phyloP scores from a whole-genome alignment of 148 eudicot genomes.

The Rhododendron mucronatum region DNA sequence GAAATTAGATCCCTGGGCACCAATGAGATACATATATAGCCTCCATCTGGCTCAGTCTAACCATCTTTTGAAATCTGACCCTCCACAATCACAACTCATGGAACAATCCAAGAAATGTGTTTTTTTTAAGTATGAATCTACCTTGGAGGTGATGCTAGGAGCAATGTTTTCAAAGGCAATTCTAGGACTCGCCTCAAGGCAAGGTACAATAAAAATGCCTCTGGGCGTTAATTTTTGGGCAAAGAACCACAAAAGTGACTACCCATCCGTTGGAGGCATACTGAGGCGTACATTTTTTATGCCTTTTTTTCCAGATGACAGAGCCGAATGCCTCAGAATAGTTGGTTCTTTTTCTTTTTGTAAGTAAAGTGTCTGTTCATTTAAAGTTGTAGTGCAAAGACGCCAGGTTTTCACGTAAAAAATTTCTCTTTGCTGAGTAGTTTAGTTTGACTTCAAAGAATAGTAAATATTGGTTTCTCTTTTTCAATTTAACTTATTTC shows the following conservation, averaged over 20 bases:
- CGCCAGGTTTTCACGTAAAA: not conserved
- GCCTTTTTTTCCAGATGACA: not conserved
- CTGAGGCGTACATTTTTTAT: too few species aligned
- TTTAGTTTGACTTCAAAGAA: not conserved
- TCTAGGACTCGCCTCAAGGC: too few species aligned
- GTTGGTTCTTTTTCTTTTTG: not conserved
- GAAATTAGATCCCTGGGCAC: not conserved
- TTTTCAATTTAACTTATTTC: not conserved
- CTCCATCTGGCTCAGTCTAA: not conserved
- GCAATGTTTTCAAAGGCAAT: too few species aligned
- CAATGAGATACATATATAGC: not conserved
- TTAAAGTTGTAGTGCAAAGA: not conserved
- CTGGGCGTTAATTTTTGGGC: too few species aligned
- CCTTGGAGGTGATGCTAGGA: not conserved
- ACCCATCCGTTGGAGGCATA: too few species aligned
- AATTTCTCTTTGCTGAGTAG: not conserved
- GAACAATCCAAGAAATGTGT: not conserved
- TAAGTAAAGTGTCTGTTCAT: not conserved
- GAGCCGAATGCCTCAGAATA: not conserved
- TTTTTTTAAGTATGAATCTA: not conserved
- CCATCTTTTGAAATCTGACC: not conserved
- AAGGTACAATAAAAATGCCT: too few species aligned
- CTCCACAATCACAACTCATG: not conserved
- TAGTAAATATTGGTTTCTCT: not conserved
- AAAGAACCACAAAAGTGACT: too few species aligned